phyloP scores from a whole-genome alignment of 148 eudicot genomes.

The Rhododendron williamsianum region DNA sequence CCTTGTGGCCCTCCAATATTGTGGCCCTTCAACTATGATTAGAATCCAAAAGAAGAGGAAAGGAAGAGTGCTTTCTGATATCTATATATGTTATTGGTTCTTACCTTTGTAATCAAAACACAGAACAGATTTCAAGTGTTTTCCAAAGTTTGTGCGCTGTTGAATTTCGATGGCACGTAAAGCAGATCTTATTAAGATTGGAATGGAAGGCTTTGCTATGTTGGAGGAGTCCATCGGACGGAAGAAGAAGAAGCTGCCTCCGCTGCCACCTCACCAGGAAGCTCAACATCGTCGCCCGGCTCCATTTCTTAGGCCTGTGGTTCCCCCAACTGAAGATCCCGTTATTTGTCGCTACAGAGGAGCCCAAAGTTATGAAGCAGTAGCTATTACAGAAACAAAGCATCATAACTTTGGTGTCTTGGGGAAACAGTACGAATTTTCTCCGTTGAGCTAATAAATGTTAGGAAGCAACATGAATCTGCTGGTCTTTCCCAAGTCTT shows the following conservation, averaged over 20 bases:
- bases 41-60: background rate
- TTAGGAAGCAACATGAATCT: background rate
- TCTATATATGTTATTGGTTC: background rate
- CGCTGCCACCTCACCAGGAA: background rate
- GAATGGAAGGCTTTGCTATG: background rate
- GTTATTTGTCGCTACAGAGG: background rate
- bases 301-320: background rate
- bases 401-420: background rate
- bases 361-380: background rate
- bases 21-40: background rate
- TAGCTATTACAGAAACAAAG: background rate
- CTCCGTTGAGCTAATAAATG: background rate
- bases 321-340: background rate
- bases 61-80: background rate
- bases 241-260: background rate
- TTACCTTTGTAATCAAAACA: background rate
- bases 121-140: background rate
- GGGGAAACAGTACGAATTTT: background rate
- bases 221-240: background rate
- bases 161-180: constrained; percentile 1
- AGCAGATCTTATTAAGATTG: background rate
- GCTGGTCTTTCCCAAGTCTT: background rate
- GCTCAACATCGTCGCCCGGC: background rate
- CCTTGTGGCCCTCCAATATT: too few relatives aligned
- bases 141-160: background rate